These are phyloP conservation scores for Carex parvula DNA, from an alignment of 176 grass and related monocot genomes.

Conservation along the genomic window DNA sequence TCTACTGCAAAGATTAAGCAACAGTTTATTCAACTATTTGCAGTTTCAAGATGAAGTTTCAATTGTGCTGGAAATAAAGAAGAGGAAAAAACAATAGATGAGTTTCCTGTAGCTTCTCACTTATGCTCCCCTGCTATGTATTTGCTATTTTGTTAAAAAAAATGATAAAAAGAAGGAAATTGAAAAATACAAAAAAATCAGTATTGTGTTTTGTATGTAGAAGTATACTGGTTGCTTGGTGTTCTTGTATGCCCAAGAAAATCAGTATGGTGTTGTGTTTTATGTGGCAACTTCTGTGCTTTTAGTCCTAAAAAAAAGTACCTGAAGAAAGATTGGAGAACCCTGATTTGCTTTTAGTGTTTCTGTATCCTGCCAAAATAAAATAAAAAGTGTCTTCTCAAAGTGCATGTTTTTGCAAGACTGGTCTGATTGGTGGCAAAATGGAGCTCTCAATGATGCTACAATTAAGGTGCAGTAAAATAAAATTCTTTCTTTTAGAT, in stretches of 20 bases:
- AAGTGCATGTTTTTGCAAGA: no score
- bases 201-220: not conserved
- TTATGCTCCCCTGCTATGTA: not conserved
- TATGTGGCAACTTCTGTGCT: not conserved
- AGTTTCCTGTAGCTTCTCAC: not conserved
- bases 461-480: not conserved
- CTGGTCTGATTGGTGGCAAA: no score
- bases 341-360: no score
- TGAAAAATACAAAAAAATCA: no score
- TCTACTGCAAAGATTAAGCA: not conserved
- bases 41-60: not conserved
- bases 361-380: no score
- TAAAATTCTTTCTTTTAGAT: not conserved
- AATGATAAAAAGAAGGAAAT: not conserved
- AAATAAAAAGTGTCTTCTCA: no score
- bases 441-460: not conserved
- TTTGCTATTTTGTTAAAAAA: not conserved
- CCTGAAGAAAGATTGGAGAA: no score
- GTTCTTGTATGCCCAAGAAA: not conserved
- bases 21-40: not conserved
- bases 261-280: not conserved
- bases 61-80: not conserved
- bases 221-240: not conserved
- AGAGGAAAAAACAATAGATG: not conserved
- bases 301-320: no score